Evolutionary conservation across 73 alveolate species (phyloP).

Genomic region (Stentor coeruleus): DNA sequence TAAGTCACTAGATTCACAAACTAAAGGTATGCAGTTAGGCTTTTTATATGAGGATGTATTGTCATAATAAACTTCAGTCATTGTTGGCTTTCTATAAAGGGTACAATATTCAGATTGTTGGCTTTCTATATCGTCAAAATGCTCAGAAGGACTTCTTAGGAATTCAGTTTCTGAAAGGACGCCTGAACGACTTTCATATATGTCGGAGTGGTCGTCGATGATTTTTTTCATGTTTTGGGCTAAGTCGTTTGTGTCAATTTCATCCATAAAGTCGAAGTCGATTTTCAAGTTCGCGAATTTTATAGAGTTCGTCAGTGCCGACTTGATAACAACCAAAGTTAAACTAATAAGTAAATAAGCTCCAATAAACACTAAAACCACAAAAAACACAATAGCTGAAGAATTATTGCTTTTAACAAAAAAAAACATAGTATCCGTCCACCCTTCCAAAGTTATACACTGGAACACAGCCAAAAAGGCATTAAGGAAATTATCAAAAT

Average conservation of each 20-base stretch:
- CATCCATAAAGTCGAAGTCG: too few relatives aligned
- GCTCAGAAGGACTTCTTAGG: not conserved
- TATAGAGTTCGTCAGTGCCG: constrained; percentile 48
- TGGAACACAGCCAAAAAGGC: constrained; percentile 54
- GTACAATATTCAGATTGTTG: not conserved
- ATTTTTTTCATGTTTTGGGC: too few relatives aligned
- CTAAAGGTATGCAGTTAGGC: too few relatives aligned
- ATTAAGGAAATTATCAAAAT: constrained; percentile 68
- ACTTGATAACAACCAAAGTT: constrained; percentile 85
- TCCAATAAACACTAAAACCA: constrained; percentile 65
- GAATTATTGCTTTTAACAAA: constrained; percentile 36
- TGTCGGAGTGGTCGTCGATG: too few relatives aligned
- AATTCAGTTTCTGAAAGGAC: not conserved
- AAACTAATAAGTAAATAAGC: constrained; percentile 82
- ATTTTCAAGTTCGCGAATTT: not conserved
- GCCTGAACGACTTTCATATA: too few relatives aligned
- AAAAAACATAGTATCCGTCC: constrained; percentile 54
- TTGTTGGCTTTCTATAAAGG: too few relatives aligned
- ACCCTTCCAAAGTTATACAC: constrained; percentile 72
- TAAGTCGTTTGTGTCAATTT: too few relatives aligned
- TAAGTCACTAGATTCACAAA: too few relatives aligned
- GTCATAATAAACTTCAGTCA: too few relatives aligned
- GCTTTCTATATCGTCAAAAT: not conserved
- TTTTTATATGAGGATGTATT: too few relatives aligned
- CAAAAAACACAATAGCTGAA: constrained; percentile 34